phyloP scores from a whole-genome alignment of 352 stramenopile genomes.

The Globisporangium spinosum region DNA sequence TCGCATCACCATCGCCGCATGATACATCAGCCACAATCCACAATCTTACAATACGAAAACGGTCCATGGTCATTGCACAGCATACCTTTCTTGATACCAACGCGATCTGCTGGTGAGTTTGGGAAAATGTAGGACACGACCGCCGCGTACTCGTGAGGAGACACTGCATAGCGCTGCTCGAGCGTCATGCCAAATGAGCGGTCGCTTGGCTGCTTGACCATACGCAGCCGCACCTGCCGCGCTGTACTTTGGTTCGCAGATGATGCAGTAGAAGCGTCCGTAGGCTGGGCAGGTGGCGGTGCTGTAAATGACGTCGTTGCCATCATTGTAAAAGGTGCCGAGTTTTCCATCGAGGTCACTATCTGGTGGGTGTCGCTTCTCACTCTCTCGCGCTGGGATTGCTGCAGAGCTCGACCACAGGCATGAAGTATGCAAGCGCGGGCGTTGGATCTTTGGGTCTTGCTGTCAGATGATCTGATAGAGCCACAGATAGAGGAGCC shows the following conservation, averaged over 20 bases:
- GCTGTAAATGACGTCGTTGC: neutral
- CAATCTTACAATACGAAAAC: neutral
- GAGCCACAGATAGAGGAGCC: neutral
- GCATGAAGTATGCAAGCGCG: conserved; percentile 2
- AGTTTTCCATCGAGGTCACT: conserved; percentile 12
- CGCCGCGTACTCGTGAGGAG: conserved; percentile 27
- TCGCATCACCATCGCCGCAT: neutral
- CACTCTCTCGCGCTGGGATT: neutral
- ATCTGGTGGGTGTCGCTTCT: neutral
- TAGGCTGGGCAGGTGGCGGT: neutral
- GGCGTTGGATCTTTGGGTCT: neutral
- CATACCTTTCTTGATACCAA: conserved; percentile 46
- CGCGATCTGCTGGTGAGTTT: conserved; percentile 50
- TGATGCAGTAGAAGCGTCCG: neutral
- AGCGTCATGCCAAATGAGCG: conserved; percentile 72
- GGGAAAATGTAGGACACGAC: conserved; percentile 57
- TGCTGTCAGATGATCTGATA: neutral
- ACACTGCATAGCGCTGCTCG: conserved; percentile 25
- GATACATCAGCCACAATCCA: neutral
- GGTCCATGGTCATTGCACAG: neutral
- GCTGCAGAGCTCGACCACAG: neutral
- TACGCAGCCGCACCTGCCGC: conserved; percentile 27
- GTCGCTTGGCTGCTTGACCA: conserved; percentile 44
- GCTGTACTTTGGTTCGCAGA: neutral
- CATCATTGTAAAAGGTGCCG: neutral